A percentile compares a stretch with the other conserved stretches of the same genome.
Evolutionary conservation across 768 basidiomycete species (phyloP).

Genomic region (Tricholoma furcatifolium): DNA sequence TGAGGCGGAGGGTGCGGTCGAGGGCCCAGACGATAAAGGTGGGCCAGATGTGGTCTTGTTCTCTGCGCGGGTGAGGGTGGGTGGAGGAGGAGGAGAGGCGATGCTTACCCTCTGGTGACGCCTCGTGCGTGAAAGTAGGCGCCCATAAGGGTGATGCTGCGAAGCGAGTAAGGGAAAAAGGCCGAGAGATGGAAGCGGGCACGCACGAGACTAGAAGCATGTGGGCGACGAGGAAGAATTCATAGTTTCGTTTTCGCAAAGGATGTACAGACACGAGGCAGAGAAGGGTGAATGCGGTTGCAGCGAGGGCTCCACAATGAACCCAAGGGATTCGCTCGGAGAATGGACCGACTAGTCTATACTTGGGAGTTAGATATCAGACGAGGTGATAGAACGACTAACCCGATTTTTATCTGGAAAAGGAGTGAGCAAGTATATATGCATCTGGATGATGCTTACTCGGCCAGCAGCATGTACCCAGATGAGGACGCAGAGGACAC

Average conservation of each 20-base stretch:
- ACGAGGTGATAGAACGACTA: not conserved
- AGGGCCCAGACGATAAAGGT: conserved; percentile 53
- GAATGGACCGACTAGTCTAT: no score
- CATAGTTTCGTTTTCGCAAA: conserved; percentile 45
- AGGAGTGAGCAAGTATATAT: not conserved
- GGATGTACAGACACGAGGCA: conserved; percentile 45
- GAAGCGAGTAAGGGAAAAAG: not conserved
- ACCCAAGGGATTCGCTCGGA: no score
- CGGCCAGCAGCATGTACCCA: conserved; percentile 48
- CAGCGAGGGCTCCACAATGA: conserved; percentile 36
- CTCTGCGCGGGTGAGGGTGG: no score
- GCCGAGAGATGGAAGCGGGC: not conserved
- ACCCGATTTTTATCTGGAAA: conserved; percentile 19
- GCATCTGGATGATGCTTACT: conserved; percentile 15
- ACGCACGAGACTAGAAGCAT: conserved; percentile 38
- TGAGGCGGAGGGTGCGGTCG: conserved; percentile 47
- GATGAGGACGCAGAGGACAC: conserved; percentile 43
- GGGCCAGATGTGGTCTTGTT: no score
- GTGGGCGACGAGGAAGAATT: conserved; percentile 52
- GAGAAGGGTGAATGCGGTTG: conserved; percentile 40
- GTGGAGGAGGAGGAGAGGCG: no score
- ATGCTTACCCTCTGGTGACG: conserved; percentile 31
- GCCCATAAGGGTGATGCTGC: conserved; percentile 38
- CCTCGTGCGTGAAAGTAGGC: conserved; percentile 40
- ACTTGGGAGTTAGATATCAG: no score